Evolutionary conservation across 192 early-diverging fungal species (phyloP).

Genomic region (Obelidium mucronatum): DNA sequence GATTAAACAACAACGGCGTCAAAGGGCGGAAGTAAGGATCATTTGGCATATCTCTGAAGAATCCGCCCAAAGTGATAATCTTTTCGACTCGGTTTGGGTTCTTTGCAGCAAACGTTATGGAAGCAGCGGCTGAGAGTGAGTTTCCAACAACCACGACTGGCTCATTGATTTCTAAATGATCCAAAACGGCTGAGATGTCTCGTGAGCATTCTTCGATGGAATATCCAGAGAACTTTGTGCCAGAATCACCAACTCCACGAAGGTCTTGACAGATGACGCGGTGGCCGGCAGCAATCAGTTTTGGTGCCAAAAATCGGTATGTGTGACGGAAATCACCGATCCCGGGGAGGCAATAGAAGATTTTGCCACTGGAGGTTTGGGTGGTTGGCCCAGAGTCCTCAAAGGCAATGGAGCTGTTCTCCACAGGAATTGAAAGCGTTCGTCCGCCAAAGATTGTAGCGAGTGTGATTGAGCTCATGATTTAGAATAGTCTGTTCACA

Average conservation of each 20-base stretch:
- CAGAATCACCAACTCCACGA: conserved; percentile 35
- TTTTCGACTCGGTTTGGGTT: conserved; percentile 17
- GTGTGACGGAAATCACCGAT: conserved; percentile 42
- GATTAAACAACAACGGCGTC: conserved; percentile 36
- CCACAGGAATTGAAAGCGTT: not conserved
- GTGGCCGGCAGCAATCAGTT: conserved; percentile 34
- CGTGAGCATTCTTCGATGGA: conserved; percentile 30
- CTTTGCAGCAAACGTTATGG: conserved; percentile 25
- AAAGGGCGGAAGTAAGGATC: conserved; percentile 30
- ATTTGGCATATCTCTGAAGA: conserved; percentile 38
- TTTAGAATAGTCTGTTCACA: not conserved
- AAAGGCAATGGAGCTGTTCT: conserved; percentile 15
- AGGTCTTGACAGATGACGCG: conserved; percentile 39
- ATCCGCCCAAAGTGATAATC: conserved; percentile 42
- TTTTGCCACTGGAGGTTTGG: not conserved
- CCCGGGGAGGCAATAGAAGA: conserved; percentile 33
- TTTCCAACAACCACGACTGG: conserved; percentile 38
- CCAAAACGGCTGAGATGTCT: conserved; percentile 32
- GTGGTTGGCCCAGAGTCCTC: conserved; percentile 17
- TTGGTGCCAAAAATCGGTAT: conserved; percentile 41
- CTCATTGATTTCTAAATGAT: conserved; percentile 20
- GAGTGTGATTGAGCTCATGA: conserved; percentile 6
- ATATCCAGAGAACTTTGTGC: conserved; percentile 27
- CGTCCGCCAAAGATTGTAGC: conserved; percentile 18
- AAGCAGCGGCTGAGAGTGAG: conserved; percentile 37